These are phyloP conservation scores for Chaetomiaceae sp. DNA, from an alignment of 2,329 filamentous ascomycete species.

Conservation along the genomic window DNA sequence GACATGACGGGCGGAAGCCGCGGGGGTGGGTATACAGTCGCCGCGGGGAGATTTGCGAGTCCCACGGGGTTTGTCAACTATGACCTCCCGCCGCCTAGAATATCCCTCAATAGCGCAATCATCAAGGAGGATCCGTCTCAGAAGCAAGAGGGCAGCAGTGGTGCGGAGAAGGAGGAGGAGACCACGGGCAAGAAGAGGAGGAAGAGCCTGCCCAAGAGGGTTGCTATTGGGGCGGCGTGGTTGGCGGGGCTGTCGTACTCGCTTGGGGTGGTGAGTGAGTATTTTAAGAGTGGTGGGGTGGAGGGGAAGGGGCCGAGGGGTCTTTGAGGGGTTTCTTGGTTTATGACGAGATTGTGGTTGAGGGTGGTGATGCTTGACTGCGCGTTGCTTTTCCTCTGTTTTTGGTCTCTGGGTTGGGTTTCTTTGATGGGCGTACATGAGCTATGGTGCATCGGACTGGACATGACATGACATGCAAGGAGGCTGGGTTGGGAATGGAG, in stretches of 20 bases:
- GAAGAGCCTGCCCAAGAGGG: constrained; percentile 43
- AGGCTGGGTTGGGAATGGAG: background rate
- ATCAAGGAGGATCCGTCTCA: no score
- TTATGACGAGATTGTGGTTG: background rate
- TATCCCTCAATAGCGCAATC: no score
- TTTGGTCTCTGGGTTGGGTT: background rate
- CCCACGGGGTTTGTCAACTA: constrained; percentile 64
- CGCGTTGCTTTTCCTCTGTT: background rate
- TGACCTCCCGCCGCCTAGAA: constrained; percentile 39
- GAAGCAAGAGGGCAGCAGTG: constrained; percentile 18
- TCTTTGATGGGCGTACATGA: background rate
- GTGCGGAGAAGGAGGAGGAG: background rate
- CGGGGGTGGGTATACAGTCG: constrained; percentile 36
- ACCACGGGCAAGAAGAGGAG: constrained; percentile 12
- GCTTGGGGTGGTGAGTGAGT: constrained; percentile 55
- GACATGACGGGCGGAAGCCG: constrained; percentile 46
- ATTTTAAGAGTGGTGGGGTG: constrained; percentile 46
- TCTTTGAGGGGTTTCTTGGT: constrained; percentile 27
- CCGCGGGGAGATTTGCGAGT: constrained; percentile 54
- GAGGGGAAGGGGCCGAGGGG: constrained; percentile 39
- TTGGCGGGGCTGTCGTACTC: constrained; percentile 54
- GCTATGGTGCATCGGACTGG: constrained; percentile 2
- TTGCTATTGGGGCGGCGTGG: constrained; percentile 51
- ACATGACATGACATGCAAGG: background rate
- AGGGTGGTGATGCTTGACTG: background rate